Conservation (phyloP, 768 basidiomycete species). For the Pisolithus microcarpus region DNA sequence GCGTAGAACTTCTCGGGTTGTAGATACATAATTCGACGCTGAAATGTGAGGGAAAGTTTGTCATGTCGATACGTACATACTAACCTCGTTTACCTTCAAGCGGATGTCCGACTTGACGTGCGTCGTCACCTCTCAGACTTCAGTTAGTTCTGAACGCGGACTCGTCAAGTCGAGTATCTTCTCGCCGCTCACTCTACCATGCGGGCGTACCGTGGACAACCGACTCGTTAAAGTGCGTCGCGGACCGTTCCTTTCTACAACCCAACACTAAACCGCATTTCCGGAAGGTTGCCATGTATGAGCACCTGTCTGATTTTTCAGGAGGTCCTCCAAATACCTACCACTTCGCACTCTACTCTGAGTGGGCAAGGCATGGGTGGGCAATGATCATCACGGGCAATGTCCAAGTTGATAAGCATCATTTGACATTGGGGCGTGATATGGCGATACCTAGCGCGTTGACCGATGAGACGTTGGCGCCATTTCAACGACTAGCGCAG, state of each 20-base stretch:
- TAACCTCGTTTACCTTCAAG: too few relatives aligned
- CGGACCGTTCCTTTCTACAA: neutral
- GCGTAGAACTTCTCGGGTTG: too few relatives aligned
- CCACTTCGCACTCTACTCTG: conserved; percentile 60
- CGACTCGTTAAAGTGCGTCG: conserved; percentile 46
- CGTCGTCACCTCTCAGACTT: too few relatives aligned
- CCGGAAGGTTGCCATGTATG: conserved; percentile 80
- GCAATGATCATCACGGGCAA: conserved; percentile 89
- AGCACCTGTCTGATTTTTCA: conserved; percentile 58
- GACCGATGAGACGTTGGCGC: conserved; percentile 35
- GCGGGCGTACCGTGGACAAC: conserved; percentile 34
- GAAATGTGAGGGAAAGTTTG: too few relatives aligned
- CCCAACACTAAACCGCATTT: neutral
- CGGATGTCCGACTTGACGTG: too few relatives aligned
- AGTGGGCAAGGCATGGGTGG: conserved; percentile 74
- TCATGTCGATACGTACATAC: too few relatives aligned
- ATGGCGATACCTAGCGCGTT: conserved; percentile 47
- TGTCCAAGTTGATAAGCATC: conserved; percentile 55
- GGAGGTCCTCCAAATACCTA: conserved; percentile 68
- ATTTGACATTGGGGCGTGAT: conserved; percentile 69
- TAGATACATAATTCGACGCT: too few relatives aligned
- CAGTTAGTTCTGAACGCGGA: too few relatives aligned
- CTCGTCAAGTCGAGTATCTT: conserved; percentile 8
- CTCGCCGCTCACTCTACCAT: conserved; percentile 25
- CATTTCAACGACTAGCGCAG: conserved; percentile 45